A percentile compares a stretch with the other conserved stretches of the same genome.
phyloP scores from a whole-genome alignment of 2,329 filamentous ascomycete species.

The Botryotinia globosa region DNA sequence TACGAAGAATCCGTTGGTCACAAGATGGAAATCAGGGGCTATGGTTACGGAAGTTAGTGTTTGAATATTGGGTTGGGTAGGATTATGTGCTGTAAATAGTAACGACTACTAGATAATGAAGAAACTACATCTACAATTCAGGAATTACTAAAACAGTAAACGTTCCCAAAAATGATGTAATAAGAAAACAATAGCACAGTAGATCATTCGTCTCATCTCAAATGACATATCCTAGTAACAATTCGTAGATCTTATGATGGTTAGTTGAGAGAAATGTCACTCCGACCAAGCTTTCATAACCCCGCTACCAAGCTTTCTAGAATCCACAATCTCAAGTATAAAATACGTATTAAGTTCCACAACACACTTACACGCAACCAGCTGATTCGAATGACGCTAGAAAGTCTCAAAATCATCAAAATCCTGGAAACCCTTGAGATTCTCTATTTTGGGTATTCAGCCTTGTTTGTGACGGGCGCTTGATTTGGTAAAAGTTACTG shows the following conservation, averaged over 20 bases:
- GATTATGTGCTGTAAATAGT: not conserved
- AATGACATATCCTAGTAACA: not conserved
- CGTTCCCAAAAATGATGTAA: not conserved
- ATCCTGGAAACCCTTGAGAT: not conserved
- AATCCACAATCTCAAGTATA: not conserved
- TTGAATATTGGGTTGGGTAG: not conserved
- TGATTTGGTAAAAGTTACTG: not conserved
- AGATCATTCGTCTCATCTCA: not conserved
- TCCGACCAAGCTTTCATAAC: slow-evolving; percentile 1
- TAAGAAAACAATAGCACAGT: not conserved
- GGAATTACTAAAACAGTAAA: not conserved
- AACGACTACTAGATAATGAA: not conserved
- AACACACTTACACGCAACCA: not conserved
- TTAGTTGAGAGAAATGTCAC: not conserved
- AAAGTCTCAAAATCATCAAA: too few species aligned
- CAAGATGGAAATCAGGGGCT: slow-evolving; percentile 33
- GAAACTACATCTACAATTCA: not conserved
- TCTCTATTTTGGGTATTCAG: not conserved
- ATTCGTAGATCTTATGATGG: not conserved
- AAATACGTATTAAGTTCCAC: not conserved
- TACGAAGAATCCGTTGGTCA: slow-evolving; percentile 29
- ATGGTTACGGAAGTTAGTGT: slow-evolving; percentile 9
- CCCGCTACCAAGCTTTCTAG: slow-evolving; percentile 18
- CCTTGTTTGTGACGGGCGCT: not conserved
- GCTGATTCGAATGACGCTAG: not conserved